Evolutionary conservation across 345 rosid species (phyloP).

Genomic region (thale cress (Arabidopsis thaliana)): TAIR10.1 NC_003075.7:10691501-10692000

Average conservation of each 20-base stretch:
- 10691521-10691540: constrained; percentile 16
- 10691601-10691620: constrained; percentile 4
- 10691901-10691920: background rate
- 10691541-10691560: constrained; percentile 1
- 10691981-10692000: background rate
- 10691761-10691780: background rate
- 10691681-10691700: constrained; percentile 40
- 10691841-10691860: constrained; percentile 28
- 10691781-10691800: constrained; percentile 33
- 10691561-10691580: constrained; percentile 1
- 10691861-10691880: background rate
- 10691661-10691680: constrained; percentile 38
- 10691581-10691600: constrained; percentile 11
- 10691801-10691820: constrained; percentile 20
- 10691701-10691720: background rate
- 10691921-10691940: background rate
- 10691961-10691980: background rate
- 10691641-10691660: constrained; percentile 41
- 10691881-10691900: background rate
- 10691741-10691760: constrained; percentile 40
- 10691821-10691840: background rate
- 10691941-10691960: constrained; percentile 12
- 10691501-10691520: background rate
- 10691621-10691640: constrained; percentile 45
- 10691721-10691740: background rate